These are phyloP conservation scores for Diplocarpon mali DNA, from an alignment of 2,329 filamentous ascomycete genomes.

Conservation along the genomic window DNA sequence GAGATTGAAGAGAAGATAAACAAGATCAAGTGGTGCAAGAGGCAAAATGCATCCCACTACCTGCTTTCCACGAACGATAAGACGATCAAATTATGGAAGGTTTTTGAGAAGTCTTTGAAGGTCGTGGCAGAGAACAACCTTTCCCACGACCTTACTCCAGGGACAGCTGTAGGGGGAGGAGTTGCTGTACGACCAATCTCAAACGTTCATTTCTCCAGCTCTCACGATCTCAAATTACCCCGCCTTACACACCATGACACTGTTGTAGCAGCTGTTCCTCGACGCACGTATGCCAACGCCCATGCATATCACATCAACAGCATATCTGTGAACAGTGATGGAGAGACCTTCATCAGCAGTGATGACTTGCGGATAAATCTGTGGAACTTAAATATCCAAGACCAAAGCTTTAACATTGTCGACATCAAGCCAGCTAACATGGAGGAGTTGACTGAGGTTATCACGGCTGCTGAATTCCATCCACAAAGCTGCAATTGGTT, in stretches of 20 bases:
- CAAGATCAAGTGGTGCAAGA: slow-evolving; percentile 99
- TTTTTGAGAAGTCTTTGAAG: slow-evolving; percentile 98
- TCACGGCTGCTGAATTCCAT: slow-evolving; percentile 96
- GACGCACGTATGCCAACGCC: slow-evolving; percentile 93
- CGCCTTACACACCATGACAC: slow-evolving; percentile 97
- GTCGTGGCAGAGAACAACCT: slow-evolving; percentile 98
- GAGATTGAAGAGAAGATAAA: slow-evolving; percentile 99
- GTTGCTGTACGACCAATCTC: slow-evolving; percentile 65
- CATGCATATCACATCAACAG: slow-evolving; percentile 99
- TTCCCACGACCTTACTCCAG: slow-evolving; percentile 83
- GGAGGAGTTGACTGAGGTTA: slow-evolving; percentile 98
- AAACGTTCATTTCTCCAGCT: slow-evolving; percentile 64
- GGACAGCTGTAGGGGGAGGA: slow-evolving; percentile 56
- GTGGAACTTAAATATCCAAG: slow-evolving; percentile 98
- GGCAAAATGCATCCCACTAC: slow-evolving; percentile 97
- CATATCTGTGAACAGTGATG: slow-evolving; percentile 99
- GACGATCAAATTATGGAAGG: slow-evolving; percentile 99
- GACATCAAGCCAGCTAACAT: slow-evolving; percentile 99
- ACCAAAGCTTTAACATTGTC: slow-evolving; percentile 99
- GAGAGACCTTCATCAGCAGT: slow-evolving; percentile 98
- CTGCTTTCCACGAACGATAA: slow-evolving; percentile 98
- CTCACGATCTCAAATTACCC: slow-evolving; percentile 81
- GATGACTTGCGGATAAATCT: slow-evolving; percentile 96
- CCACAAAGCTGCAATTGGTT: slow-evolving; percentile 98
- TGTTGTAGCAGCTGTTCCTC: slow-evolving; percentile 89